Base-by-base conservation (phyloP, 1,139 yeast species). In the Suhomyces yuchorum region DNA sequence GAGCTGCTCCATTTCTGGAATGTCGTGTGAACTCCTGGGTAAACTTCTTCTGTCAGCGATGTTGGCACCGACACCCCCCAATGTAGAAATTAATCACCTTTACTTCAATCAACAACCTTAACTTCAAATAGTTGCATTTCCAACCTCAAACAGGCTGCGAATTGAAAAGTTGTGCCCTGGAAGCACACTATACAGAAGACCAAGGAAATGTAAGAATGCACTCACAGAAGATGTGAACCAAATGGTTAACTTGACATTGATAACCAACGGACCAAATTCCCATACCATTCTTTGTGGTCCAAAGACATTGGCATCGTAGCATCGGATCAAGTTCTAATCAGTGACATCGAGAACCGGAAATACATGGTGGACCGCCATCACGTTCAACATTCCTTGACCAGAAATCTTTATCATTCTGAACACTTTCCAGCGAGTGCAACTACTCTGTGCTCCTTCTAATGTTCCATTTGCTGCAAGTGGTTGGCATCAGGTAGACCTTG, bases 81-180 rank as follows among this genome's bases (percentile, higher is more conserved):
- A 95, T 86, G 42, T 83, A 69, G 3, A 85, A 80, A 44, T 85
- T 86, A 50, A 87, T 72, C 2, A 88, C 95, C 46, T 80, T 73
- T 15, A 88, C 93, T 15, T 78, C 87, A 58, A 87, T n/a, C n/a
- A n/a, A n/a, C n/a, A n/a, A 88, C 95, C 46, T 80, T 73, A 15
- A 88, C 93, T 15, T 78, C 87, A 58, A 87, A 85, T 2, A 92
- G 89, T 59, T 78, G 80, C 73, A 88, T 62, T 65, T 88, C 96
- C 32, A 85, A 60, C 41, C 85, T 79, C 47, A 87, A 70, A 1
- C 77, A 75, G 44, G 79, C 74, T 1, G 88, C 87, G 61, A 82
- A 88, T 51, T 79, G 83, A 59, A 85, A 89, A 47, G 88, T 79
- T 1, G 95, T 95, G 95, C 90, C 60, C 88, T 88, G 1, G 86